phyloP scores from a whole-genome alignment of 2,329 filamentous ascomycete species.

The Exophiala viscosa region DNA sequence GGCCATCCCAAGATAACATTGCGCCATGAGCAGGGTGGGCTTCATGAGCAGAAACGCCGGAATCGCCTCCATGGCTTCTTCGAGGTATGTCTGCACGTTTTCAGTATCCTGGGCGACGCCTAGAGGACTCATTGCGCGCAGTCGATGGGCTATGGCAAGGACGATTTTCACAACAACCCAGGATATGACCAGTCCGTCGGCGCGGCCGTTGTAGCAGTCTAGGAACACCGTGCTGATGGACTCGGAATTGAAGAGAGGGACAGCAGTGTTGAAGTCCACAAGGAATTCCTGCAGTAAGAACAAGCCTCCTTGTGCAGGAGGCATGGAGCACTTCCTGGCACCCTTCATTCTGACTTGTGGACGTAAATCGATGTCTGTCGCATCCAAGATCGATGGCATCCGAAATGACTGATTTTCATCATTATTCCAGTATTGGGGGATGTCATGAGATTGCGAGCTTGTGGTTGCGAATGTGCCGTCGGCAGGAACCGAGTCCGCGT shows the following conservation, averaged over 20 bases:
- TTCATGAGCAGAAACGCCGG: constrained; percentile 91
- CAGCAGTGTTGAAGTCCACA: constrained; percentile 98
- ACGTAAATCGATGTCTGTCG: constrained; percentile 5
- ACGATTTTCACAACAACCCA: constrained; percentile 95
- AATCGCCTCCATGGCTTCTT: constrained; percentile 93
- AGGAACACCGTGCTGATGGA: constrained; percentile 97
- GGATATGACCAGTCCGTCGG: constrained; percentile 92
- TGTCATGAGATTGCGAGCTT: background rate
- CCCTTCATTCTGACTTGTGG: constrained; percentile 8
- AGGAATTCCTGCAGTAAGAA: constrained; percentile 90
- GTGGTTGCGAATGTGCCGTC: background rate
- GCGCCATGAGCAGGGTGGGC: constrained; percentile 87
- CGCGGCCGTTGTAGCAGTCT: constrained; percentile 83
- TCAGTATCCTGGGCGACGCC: constrained; percentile 86
- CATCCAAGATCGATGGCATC: background rate
- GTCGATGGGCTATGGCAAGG: constrained; percentile 80
- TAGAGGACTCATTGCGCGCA: constrained; percentile 94
- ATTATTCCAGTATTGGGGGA: constrained; percentile 3
- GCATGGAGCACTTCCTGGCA: constrained; percentile 49
- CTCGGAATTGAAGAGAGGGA: constrained; percentile 91
- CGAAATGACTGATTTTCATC: background rate
- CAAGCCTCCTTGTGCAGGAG: constrained; percentile 78
- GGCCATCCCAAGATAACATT: constrained; percentile 89
- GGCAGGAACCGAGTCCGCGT: background rate
- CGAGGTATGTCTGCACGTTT: constrained; percentile 89